Evolutionary conservation across 1,284 basidiomycete genomes (phyloP).

Genomic region (Porphyrellus sp.): DNA sequence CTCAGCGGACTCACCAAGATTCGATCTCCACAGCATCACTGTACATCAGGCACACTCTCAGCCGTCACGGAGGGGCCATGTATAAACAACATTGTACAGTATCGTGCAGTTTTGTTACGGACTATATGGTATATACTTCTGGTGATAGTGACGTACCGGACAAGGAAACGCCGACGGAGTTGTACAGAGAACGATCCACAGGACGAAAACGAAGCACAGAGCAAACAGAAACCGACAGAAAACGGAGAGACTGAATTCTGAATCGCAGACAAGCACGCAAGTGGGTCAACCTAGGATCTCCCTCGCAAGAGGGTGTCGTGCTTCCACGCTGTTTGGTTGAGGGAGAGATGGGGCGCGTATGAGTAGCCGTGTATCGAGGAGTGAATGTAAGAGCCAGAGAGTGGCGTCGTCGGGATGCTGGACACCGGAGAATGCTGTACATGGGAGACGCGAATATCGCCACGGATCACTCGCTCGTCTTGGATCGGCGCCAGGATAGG

Average conservation of each 20-base stretch:
- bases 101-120: constrained; percentile 30
- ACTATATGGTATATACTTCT: constrained; percentile 38
- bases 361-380: constrained; percentile 40
- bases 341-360: constrained; percentile 34
- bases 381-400: constrained; percentile 38
- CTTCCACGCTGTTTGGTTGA: constrained; percentile 31
- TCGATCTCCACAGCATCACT: constrained; percentile 10
- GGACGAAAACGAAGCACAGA: constrained; percentile 12
- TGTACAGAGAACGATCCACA: constrained; percentile 28
- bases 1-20: constrained; percentile 10
- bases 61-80: constrained; percentile 9
- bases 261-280: not conserved
- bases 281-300: constrained; percentile 22
- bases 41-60: constrained; percentile 28
- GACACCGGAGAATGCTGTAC: constrained; percentile 37
- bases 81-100: constrained; percentile 38
- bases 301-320: constrained; percentile 31
- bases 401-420: constrained; percentile 28
- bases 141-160: constrained; percentile 28
- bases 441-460: constrained; percentile 34
- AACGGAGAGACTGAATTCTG: not conserved
- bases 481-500: constrained; percentile 55
- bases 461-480: constrained; percentile 40
- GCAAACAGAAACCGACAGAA: constrained; percentile 2
- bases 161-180: constrained; percentile 13